A percentile compares a stretch with the other conserved stretches of the same genome.
These are phyloP conservation scores for Raffaelea ambrosiae DNA, from an alignment of 2,329 filamentous ascomycete species.

Conservation along the genomic window DNA sequence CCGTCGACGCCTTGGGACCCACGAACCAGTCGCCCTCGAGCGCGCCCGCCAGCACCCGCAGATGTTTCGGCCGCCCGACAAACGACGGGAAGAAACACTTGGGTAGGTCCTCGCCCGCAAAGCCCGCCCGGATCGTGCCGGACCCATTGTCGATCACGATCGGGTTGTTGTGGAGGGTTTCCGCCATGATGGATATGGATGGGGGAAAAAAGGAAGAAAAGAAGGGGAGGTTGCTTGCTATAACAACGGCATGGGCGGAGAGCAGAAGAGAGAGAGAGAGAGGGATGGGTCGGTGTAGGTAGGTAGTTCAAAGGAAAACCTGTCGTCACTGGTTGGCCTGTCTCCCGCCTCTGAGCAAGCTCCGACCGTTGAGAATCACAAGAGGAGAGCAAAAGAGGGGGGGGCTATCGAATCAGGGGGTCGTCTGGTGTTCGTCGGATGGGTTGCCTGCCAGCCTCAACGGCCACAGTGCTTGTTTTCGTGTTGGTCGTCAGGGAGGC, in stretches of 20 bases:
- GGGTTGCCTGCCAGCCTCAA: slow-evolving; percentile 6
- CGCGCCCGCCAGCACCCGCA: slow-evolving; percentile 89
- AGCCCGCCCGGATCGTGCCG: slow-evolving; percentile 92
- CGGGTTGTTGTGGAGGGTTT: slow-evolving; percentile 83
- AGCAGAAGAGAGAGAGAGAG: too few relatives aligned
- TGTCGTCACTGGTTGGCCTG: too few relatives aligned
- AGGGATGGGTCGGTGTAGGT: too few relatives aligned
- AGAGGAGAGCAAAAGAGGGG: background rate
- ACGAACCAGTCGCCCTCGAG: slow-evolving; percentile 97
- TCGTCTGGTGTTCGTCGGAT: background rate
- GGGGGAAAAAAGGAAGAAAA: background rate
- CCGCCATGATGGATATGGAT: slow-evolving; percentile 33
- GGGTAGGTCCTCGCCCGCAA: slow-evolving; percentile 89
- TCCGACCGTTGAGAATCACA: too few relatives aligned
- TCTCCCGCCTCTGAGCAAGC: too few relatives aligned
- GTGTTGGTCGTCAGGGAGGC: background rate
- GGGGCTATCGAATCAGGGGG: background rate
- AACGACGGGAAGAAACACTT: slow-evolving; percentile 98
- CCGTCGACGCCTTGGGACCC: slow-evolving; percentile 77
- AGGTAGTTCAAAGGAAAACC: too few relatives aligned
- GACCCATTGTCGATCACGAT: slow-evolving; percentile 99
- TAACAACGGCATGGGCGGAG: background rate
- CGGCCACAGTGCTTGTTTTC: slow-evolving; percentile 10
- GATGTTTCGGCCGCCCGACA: slow-evolving; percentile 91
- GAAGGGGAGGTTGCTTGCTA: background rate